Percentiles rank a stretch among this genome's conserved stretches.
Conservation (phyloP, 139 green algal genomes). For the Chlorella sorokiniana region DNA sequence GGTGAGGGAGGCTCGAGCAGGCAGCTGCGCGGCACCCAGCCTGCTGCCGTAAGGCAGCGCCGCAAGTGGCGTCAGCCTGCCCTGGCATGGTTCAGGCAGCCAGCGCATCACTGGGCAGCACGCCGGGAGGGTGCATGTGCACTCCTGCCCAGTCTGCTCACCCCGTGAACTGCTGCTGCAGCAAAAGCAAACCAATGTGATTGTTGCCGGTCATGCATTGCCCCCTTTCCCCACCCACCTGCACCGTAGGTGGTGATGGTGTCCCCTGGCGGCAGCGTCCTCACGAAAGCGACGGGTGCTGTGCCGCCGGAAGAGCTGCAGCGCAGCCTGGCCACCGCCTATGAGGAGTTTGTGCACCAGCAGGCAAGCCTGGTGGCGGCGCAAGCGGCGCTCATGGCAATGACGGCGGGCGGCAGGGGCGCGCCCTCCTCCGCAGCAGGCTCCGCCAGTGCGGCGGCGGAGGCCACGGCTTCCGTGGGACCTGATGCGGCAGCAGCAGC, state of each 20-base stretch:
- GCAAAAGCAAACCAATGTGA: no score
- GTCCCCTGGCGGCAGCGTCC: neutral
- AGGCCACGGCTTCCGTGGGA: neutral
- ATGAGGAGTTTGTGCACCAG: neutral
- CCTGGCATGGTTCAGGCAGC: no score
- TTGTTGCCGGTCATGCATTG: neutral
- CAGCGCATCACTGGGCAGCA: no score
- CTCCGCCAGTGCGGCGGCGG: no score
- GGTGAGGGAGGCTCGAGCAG: neutral
- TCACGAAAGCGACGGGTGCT: neutral
- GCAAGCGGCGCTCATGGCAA: neutral
- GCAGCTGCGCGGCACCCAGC: no score
- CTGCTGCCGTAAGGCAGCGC: no score
- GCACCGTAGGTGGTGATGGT: slow-evolving; percentile 25
- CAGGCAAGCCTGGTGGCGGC: neutral
- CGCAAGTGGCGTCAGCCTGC: no score
- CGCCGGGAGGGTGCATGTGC: no score
- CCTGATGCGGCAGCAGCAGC: neutral
- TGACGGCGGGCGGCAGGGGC: neutral
- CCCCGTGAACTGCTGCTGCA: no score
- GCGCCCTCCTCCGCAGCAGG: neutral
- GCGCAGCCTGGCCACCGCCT: neutral
- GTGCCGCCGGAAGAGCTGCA: neutral
- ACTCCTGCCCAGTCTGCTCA: no score
- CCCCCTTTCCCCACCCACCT: neutral